phyloP scores from a whole-genome alignment of 768 basidiomycete species.

The Lenzites betulinus region DNA sequence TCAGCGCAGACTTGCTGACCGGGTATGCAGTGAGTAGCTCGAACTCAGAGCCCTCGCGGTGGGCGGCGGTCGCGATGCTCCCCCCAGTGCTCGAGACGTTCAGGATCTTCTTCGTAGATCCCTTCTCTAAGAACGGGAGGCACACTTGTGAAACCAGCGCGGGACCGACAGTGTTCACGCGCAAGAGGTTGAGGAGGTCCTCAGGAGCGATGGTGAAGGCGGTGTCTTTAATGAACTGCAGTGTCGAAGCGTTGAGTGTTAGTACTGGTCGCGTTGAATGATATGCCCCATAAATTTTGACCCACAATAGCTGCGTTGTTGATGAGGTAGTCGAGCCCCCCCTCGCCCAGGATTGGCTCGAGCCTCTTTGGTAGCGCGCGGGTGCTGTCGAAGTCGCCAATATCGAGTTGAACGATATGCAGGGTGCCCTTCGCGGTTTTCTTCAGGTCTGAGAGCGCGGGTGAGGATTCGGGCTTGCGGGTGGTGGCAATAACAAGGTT shows the following conservation, averaged over 20 bases:
- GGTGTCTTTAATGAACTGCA: constrained; percentile 22
- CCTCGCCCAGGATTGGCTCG: constrained; percentile 28
- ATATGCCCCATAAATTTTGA: too few species aligned
- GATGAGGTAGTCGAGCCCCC: constrained; percentile 41
- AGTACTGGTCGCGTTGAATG: too few species aligned
- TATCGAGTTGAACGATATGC: constrained; percentile 37
- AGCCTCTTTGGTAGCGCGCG: constrained; percentile 25
- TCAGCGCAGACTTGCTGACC: constrained; percentile 39
- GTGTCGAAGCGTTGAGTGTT: background rate
- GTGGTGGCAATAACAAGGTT: constrained; percentile 34
- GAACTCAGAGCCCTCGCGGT: too few species aligned
- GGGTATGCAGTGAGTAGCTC: constrained; percentile 31
- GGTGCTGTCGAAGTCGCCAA: constrained; percentile 29
- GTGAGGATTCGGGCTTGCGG: constrained; percentile 27
- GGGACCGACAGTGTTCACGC: constrained; percentile 38
- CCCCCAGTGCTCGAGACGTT: constrained; percentile 36
- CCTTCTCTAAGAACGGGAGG: constrained; percentile 34
- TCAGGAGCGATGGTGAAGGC: constrained; percentile 31
- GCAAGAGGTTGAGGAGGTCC: constrained; percentile 28
- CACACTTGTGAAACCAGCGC: constrained; percentile 35
- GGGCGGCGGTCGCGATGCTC: constrained; percentile 28
- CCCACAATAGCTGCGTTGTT: too few species aligned
- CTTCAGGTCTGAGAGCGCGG: constrained; percentile 24
- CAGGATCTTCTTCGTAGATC: constrained; percentile 35
- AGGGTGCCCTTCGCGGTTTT: constrained; percentile 30